These are phyloP conservation scores for Mycena latifolia DNA, from an alignment of 768 basidiomycete species.

Conservation along the genomic window DNA sequence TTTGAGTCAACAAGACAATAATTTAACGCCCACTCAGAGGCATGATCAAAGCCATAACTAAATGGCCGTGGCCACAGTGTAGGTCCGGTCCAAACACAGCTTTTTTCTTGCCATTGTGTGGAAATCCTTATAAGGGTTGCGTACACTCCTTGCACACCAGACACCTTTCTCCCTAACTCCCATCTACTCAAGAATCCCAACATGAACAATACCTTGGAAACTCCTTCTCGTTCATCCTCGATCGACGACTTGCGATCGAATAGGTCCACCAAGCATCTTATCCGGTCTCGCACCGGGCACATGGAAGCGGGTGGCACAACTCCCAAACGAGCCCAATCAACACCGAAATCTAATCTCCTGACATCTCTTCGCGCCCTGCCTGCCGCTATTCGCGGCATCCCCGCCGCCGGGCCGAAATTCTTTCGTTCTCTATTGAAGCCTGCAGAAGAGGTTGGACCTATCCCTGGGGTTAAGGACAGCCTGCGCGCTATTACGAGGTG, in stretches of 20 bases:
- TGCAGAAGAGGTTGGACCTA: conserved; percentile 10
- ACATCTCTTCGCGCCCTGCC: neutral
- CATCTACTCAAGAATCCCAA: neutral
- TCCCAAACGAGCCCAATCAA: neutral
- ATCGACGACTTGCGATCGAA: no score
- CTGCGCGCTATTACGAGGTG: neutral
- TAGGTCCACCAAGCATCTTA: no score
- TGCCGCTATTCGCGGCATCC: neutral
- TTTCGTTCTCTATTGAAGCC: conserved; percentile 5
- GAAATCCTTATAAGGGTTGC: no score
- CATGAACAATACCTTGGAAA: no score
- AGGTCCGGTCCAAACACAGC: no score
- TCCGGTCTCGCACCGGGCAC: neutral
- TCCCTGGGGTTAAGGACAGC: conserved; percentile 14
- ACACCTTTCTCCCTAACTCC: neutral
- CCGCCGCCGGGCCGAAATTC: neutral
- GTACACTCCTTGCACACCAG: neutral
- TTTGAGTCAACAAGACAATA: no score
- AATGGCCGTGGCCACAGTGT: no score
- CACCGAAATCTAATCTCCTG: neutral
- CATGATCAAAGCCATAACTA: no score
- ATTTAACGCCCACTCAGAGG: no score
- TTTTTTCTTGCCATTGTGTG: no score
- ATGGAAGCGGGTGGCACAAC: neutral
- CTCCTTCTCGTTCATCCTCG: no score